Evolutionary conservation across 768 basidiomycete genomes (phyloP).

Genomic region (Boletus edulis): DNA sequence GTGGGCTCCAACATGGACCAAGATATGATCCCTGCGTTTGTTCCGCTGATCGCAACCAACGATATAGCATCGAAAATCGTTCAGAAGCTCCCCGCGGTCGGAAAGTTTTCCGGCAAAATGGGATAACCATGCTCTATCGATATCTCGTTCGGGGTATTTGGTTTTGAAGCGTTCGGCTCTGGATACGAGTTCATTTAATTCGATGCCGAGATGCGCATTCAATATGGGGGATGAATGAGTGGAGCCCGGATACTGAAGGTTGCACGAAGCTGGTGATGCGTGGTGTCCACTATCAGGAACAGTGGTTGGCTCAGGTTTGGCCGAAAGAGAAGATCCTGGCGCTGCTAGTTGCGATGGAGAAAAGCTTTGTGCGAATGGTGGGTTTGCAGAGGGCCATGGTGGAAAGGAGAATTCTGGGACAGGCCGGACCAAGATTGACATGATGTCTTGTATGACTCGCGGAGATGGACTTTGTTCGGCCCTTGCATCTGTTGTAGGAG

Average conservation of each 20-base stretch:
- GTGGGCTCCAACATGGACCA: slow-evolving; percentile 72
- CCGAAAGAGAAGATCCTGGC: neutral
- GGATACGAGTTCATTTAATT: slow-evolving; percentile 49
- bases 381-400: slow-evolving; percentile 4
- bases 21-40: slow-evolving; percentile 71
- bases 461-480: slow-evolving; percentile 23
- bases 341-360: neutral
- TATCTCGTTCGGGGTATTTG: slow-evolving; percentile 53
- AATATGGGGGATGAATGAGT: slow-evolving; percentile 46
- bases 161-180: slow-evolving; percentile 54
- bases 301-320: neutral
- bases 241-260: neutral
- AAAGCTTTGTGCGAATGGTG: neutral
- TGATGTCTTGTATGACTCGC: slow-evolving; percentile 30
- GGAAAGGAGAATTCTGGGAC: slow-evolving; percentile 5
- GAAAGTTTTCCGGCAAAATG: slow-evolving; percentile 69
- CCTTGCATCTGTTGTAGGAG: neutral
- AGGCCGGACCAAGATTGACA: slow-evolving; percentile 28
- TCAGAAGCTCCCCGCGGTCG: slow-evolving; percentile 50
- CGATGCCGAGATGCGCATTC: slow-evolving; percentile 63
- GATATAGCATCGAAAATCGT: slow-evolving; percentile 68
- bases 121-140: slow-evolving; percentile 64
- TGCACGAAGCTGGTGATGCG: neutral
- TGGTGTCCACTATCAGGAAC: neutral
- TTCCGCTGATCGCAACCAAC: slow-evolving; percentile 64